Evolutionary conservation across 371 early-diverging fungal species (phyloP), one percentile per base, ranked within the genome.

Genomic region (Mortierella sp.): DNA sequence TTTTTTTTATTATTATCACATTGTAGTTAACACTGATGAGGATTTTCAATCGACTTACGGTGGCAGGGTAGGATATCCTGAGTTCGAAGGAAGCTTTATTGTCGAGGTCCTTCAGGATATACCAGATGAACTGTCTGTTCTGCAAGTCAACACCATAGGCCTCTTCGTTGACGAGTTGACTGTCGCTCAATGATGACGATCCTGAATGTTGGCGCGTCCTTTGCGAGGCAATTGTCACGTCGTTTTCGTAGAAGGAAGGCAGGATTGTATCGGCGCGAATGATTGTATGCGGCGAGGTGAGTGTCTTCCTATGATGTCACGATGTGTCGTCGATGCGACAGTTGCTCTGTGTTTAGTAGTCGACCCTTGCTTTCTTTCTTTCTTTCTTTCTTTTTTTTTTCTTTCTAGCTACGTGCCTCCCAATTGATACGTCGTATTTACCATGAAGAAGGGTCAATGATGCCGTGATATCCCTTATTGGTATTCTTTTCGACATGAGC

Each of bases 21-120:
- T 11, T 4, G 3, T n/a, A 35, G 32, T 56, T 16, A 32, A 46
- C 32, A 32, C 21, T 18, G 14, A 71, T 2, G 65, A 54, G 55
- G n/a, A 35, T 51, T 11, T 18, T 12, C 11, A 21, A 49, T 10
- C 32, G 46, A 48, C 72, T 70, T 82, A 85, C 86, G 35, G 86
- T 81, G 16, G 86, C 78, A 4, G 86, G 86, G n/a, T 85, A 85
- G 3, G 86, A 85, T 54, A 85, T 56, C 32, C 86, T 76, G 41
- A 85, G 55, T 27, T 85, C 86, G 71, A 73, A 85, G 6, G 79
- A 79, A 2, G 75, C 77, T 16, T 77, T 77, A 24, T 81, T 44
- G 38, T 78, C 76, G 48, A 85, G 46, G 35, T 60, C 72, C 46
- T 79, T 49, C 7, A 85, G 75, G 3, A 75, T 75, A 72, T 85